A percentile compares a stretch with the other conserved stretches of the same genome.
Evolutionary conservation across 2,329 filamentous ascomycete species (phyloP).

Genomic region (Polytolypa hystricis): DNA sequence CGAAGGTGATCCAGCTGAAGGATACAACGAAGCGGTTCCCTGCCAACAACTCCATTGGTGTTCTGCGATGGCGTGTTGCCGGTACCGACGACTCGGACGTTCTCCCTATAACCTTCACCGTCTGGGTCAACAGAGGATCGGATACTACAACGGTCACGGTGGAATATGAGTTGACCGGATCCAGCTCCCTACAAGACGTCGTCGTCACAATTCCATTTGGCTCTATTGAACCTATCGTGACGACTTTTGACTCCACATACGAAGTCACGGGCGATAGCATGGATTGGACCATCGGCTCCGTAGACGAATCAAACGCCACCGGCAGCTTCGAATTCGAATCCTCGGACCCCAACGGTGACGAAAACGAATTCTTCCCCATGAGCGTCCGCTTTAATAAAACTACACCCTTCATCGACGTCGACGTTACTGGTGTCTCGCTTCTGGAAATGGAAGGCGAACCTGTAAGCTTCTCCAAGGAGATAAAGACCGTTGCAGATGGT

Average conservation of each 20-base stretch:
- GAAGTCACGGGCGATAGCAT: constrained; percentile 86
- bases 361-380: constrained; percentile 98
- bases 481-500: constrained; percentile 34
- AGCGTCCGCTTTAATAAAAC: constrained; percentile 77
- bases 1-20: constrained; percentile 78
- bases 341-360: constrained; percentile 68
- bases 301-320: constrained; percentile 69
- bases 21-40: constrained; percentile 84
- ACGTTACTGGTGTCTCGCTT: constrained; percentile 49
- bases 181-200: constrained; percentile 70
- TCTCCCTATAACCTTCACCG: constrained; percentile 88
- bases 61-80: constrained; percentile 77
- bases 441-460: constrained; percentile 36
- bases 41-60: constrained; percentile 83
- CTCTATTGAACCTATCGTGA: constrained; percentile 73
- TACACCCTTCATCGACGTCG: constrained; percentile 79
- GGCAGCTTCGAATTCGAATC: constrained; percentile 96
- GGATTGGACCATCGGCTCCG: constrained; percentile 84
- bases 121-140: constrained; percentile 87
- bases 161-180: constrained; percentile 85
- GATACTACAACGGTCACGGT: constrained; percentile 82
- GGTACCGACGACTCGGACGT: constrained; percentile 69
- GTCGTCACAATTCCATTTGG: constrained; percentile 78
- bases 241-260: constrained; percentile 88
- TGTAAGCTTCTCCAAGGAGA: constrained; percentile 34